Evolutionary conservation across 2,329 filamentous ascomycete species (phyloP).

Genomic region (Cytospora piceae): DNA sequence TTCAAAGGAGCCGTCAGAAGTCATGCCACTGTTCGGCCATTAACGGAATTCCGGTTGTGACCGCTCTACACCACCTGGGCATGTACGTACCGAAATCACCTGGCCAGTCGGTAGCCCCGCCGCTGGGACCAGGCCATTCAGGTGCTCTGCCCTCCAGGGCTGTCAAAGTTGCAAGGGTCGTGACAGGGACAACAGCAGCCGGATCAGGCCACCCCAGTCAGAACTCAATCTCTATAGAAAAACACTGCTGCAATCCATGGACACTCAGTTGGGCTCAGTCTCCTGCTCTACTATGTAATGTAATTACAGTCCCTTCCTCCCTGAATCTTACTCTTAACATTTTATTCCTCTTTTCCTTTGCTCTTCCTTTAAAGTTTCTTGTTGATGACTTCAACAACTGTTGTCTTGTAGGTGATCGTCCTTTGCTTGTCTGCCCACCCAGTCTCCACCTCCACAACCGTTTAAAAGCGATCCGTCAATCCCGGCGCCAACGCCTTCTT

Average conservation of each 20-base stretch:
- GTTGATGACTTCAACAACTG: neutral
- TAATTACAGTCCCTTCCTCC: neutral
- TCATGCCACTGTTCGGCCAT: slow-evolving; percentile 26
- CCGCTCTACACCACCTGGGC: neutral
- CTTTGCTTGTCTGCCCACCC: neutral
- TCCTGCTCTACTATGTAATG: neutral
- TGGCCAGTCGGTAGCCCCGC: slow-evolving; percentile 21
- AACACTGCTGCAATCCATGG: neutral
- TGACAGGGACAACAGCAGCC: neutral
- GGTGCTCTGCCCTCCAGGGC: neutral
- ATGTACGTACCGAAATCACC: neutral
- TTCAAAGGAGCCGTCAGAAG: slow-evolving; percentile 1
- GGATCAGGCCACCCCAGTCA: slow-evolving; percentile 22
- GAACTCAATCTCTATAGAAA: neutral
- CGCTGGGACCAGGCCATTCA: slow-evolving; percentile 10
- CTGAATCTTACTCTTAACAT: neutral
- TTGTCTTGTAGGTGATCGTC: neutral
- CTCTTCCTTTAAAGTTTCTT: neutral
- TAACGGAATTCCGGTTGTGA: slow-evolving; percentile 11
- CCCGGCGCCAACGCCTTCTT: slow-evolving; percentile 15
- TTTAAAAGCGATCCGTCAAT: slow-evolving; percentile 3
- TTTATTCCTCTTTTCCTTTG: no score
- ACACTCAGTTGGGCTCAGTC: neutral
- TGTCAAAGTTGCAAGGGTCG: slow-evolving; percentile 4
- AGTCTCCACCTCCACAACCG: neutral